Evolutionary conservation across 2,329 filamentous ascomycete species (phyloP).

Genomic region (Cordyceps cicadae): DNA sequence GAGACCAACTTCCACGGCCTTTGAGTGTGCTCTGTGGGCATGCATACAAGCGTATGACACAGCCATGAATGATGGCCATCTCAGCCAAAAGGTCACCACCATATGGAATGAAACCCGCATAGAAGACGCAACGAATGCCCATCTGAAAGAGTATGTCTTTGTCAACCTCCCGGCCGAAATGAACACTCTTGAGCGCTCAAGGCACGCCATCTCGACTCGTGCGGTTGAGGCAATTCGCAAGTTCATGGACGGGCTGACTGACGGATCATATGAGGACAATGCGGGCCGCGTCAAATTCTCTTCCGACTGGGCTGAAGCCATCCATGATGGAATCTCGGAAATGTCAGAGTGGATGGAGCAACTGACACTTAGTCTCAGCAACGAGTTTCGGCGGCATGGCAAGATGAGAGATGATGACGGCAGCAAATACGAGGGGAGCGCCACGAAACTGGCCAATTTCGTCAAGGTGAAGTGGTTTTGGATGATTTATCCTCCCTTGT

Average conservation of each 20-base stretch:
- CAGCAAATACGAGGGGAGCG: slow-evolving; percentile 21
- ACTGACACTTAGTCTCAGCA: slow-evolving; percentile 28
- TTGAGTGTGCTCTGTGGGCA: slow-evolving; percentile 30
- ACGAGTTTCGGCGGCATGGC: slow-evolving; percentile 28
- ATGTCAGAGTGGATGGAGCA: slow-evolving; percentile 25
- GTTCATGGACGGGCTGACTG: slow-evolving; percentile 26
- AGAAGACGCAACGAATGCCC: slow-evolving; percentile 19
- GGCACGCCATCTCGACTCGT: slow-evolving; percentile 24
- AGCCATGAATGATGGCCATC: slow-evolving; percentile 21
- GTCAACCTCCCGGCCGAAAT: slow-evolving; percentile 23
- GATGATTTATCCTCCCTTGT: slow-evolving; percentile 27
- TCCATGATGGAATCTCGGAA: slow-evolving; percentile 25
- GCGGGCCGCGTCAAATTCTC: slow-evolving; percentile 24
- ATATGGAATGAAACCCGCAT: slow-evolving; percentile 25
- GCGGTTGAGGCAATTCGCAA: slow-evolving; percentile 22
- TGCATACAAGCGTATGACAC: slow-evolving; percentile 27
- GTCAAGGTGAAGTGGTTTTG: slow-evolving; percentile 29
- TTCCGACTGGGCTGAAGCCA: slow-evolving; percentile 30
- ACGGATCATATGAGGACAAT: slow-evolving; percentile 24
- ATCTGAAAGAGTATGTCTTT: slow-evolving; percentile 25
- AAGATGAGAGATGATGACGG: slow-evolving; percentile 12
- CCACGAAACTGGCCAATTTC: slow-evolving; percentile 22
- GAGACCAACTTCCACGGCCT: slow-evolving; percentile 17
- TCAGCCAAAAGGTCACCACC: slow-evolving; percentile 18
- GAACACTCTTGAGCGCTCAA: slow-evolving; percentile 18